Base-by-base conservation (phyloP, 805 yeast species). In the Candida piceae region DNA sequence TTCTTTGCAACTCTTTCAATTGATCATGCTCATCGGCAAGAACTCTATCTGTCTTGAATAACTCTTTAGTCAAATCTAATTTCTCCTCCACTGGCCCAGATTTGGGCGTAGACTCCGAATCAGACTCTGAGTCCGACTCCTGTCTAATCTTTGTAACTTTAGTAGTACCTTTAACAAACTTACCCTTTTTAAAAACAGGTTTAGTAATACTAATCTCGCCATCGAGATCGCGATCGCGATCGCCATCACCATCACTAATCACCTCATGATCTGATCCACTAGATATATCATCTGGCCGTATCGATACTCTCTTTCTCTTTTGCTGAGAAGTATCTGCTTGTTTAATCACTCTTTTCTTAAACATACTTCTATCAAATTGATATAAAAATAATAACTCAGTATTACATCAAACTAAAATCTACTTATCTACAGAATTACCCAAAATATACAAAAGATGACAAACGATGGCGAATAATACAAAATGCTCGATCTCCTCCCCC, bases 281-380 rank as follows among this genome's bases (percentile, higher is more conserved):
- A 25, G 22, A 26, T 31, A 5, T 17, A 24, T 16, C n/a, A n/a
- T n/a, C n/a, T n/a, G n/a, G n/a, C n/a, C n/a, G n/a, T n/a, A n/a
- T n/a, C n/a, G n/a, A n/a, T 7, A 6, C n/a, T 21, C 23, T 31
- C 23, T 29, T 36, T 20, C 42, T 35, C 32, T 40, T 37, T 15
- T 38, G 49, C 26, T 23, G 9, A n/a, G 29, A 10, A n/a, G 17
- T 13, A 16, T 32, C 37, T 4, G 28, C 17, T 16, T 29, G 38
- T 36, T 50, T 57, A 2, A 58, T 39, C 16, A 23, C 43, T 31
- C 72, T 48, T 44, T 64, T 67, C 46, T 66, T 67, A 53, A 67
- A 67, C 72, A 67, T 67, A n/a, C n/a, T n/a, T n/a, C n/a, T n/a
- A n/a, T n/a, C n/a, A n/a, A n/a, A n/a, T n/a, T n/a, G n/a, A n/a